A percentile compares a stretch with the other conserved stretches of the same genome.
These are phyloP conservation scores for Beauveria caledonica DNA, from an alignment of 2,329 filamentous ascomycete genomes.

Conservation along the genomic window DNA sequence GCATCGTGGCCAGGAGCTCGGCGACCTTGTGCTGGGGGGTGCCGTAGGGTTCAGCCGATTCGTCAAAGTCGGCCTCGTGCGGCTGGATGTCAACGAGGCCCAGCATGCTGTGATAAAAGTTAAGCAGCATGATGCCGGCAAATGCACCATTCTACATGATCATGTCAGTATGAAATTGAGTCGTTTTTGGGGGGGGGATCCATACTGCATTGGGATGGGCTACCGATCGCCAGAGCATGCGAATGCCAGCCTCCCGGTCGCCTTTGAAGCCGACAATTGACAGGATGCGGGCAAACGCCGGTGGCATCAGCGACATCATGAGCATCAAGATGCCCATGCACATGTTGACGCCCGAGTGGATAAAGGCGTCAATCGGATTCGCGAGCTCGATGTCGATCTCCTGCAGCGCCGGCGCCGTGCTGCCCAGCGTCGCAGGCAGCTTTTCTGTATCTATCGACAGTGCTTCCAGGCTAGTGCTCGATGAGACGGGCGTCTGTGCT, in stretches of 20 bases:
- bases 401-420: conserved; percentile 4
- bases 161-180: neutral
- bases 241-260: conserved; percentile 72
- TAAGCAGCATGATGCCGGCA: conserved; percentile 69
- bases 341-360: conserved; percentile 81
- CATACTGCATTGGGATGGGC: conserved; percentile 66
- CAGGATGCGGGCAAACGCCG: conserved; percentile 77
- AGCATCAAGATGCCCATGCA: conserved; percentile 83
- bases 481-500: neutral
- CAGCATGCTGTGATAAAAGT: conserved; percentile 81
- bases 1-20: conserved; percentile 64
- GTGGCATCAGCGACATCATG: conserved; percentile 87
- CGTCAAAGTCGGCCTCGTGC: conserved; percentile 42
- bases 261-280: conserved; percentile 87
- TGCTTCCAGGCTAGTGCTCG: neutral
- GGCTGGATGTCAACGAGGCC: conserved; percentile 84
- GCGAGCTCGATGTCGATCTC: conserved; percentile 6
- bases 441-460: conserved; percentile 38
- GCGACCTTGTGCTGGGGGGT: conserved; percentile 64
- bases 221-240: conserved; percentile 85
- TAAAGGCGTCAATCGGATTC: conserved; percentile 74
- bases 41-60: conserved; percentile 52
- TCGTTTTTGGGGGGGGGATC: neutral
- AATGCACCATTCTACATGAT: conserved; percentile 67
- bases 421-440: conserved; percentile 16